phyloP scores from a whole-genome alignment of 352 stramenopile genomes.

The Thalassiosira delicatula region DNA sequence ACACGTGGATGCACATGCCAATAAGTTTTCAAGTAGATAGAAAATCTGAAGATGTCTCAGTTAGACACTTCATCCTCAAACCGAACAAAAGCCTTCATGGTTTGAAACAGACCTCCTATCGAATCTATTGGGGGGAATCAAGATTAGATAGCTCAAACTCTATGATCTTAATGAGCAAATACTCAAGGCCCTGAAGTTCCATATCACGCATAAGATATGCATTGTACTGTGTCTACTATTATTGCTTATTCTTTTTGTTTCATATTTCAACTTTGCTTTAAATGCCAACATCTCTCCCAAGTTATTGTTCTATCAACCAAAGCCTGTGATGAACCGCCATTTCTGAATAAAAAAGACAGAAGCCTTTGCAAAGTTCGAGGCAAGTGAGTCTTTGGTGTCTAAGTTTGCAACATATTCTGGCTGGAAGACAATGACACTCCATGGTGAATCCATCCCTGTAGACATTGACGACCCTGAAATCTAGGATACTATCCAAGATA shows the following conservation, averaged over 20 bases:
- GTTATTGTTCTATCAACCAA: background rate
- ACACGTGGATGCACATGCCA: constrained; percentile 34
- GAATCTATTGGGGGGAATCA: no score
- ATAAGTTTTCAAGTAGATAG: constrained; percentile 15
- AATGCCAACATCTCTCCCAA: background rate
- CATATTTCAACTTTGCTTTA: background rate
- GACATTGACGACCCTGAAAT: background rate
- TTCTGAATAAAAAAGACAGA: background rate
- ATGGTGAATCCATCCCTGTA: constrained; percentile 1
- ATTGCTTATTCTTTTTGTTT: background rate
- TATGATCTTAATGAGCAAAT: constrained; percentile 16
- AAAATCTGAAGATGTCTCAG: background rate
- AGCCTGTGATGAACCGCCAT: background rate
- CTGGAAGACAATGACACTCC: background rate
- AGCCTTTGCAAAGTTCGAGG: background rate
- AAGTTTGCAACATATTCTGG: background rate
- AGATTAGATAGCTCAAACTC: background rate
- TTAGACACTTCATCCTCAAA: constrained; percentile 29
- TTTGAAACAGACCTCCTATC: constrained; percentile 57
- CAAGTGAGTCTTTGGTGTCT: background rate
- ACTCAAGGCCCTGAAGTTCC: constrained; percentile 5
- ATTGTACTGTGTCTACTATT: background rate
- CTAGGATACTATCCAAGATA: background rate
- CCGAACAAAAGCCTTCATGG: constrained; percentile 56
- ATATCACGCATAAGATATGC: constrained; percentile 3